Conservation (phyloP, 768 basidiomycete genomes). For the Mycena chlorophos region DNA sequence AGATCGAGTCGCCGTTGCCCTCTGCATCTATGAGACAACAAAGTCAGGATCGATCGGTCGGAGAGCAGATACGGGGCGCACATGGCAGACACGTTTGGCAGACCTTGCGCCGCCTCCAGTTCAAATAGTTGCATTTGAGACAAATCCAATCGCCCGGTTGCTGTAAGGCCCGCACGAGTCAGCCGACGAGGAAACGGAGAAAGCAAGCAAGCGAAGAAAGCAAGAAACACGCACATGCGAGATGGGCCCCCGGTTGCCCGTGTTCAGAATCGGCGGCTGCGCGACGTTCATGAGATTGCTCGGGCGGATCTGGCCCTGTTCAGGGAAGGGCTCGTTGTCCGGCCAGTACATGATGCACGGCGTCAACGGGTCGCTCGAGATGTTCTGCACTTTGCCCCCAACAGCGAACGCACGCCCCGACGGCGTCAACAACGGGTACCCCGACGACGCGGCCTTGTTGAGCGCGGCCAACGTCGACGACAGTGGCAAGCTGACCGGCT, state of each 20-base stretch:
- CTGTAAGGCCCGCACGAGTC: constrained; percentile 30
- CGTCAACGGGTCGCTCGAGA: constrained; percentile 67
- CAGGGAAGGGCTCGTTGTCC: constrained; percentile 82
- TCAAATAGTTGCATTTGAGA: constrained; percentile 81
- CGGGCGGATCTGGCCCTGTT: constrained; percentile 65
- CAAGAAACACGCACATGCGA: constrained; percentile 63
- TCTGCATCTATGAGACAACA: constrained; percentile 63
- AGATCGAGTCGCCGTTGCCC: constrained; percentile 86
- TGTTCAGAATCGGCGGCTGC: constrained; percentile 88
- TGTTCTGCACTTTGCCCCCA: constrained; percentile 78
- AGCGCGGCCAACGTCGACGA: constrained; percentile 12
- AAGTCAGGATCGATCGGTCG: constrained; percentile 7
- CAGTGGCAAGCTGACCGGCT: constrained; percentile 8
- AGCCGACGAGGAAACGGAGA: neutral
- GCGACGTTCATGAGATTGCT: neutral
- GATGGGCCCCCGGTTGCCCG: constrained; percentile 85
- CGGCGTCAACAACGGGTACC: constrained; percentile 78
- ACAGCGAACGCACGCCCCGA: constrained; percentile 76
- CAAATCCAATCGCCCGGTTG: constrained; percentile 85
- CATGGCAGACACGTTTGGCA: constrained; percentile 88
- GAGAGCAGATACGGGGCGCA: constrained; percentile 37
- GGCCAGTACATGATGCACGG: constrained; percentile 92
- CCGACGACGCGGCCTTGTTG: constrained; percentile 31
- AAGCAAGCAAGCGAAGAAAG: constrained; percentile 6
- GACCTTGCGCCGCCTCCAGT: constrained; percentile 85